These are phyloP conservation scores for Nephelium lappaceum DNA, from an alignment of 345 rosid species.

Conservation along the genomic window DNA sequence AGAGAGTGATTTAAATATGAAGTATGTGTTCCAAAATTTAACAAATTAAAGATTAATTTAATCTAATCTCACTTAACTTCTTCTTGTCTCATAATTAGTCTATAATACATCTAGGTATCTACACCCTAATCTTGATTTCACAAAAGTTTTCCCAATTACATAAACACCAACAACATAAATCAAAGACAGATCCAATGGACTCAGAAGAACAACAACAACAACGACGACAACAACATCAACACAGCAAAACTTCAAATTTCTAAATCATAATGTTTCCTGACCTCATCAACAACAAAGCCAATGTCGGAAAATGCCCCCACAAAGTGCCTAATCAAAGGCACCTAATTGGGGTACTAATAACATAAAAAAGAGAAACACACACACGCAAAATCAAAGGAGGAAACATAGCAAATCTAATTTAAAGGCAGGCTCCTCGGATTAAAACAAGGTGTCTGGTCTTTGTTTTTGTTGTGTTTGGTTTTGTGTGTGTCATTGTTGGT, in stretches of 20 bases:
- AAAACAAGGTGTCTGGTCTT: slow-evolving; percentile 27
- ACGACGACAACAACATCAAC: neutral
- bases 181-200: slow-evolving; percentile 9
- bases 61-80: neutral
- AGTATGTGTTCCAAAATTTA: no score
- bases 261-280: neutral
- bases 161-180: neutral
- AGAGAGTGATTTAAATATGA: no score
- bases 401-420: slow-evolving; percentile 11
- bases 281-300: neutral
- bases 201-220: neutral
- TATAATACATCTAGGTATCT: neutral
- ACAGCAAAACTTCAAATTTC: neutral
- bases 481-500: neutral
- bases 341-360: neutral
- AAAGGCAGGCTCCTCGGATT: neutral
- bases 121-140: neutral
- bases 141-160: neutral
- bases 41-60: neutral
- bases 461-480: neutral
- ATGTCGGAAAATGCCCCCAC: neutral
- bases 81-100: neutral
- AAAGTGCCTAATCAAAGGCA: neutral
- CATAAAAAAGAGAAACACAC: neutral
- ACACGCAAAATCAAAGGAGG: neutral